phyloP scores from a whole-genome alignment of 306 rosid genomes.

The Canavalia ensiformis region DNA sequence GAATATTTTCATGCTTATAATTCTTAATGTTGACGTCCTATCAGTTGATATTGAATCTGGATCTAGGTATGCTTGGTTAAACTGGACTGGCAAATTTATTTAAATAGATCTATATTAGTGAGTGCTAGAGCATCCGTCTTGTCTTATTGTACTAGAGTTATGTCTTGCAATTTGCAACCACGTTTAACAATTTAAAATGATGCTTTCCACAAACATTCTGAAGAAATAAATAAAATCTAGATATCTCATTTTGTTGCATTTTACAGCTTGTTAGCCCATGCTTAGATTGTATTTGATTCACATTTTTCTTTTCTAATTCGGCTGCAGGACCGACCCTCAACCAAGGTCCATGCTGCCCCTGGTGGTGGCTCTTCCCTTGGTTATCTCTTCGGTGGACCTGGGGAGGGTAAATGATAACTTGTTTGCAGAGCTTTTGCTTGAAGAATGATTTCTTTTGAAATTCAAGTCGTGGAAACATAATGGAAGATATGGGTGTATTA shows the following conservation, averaged over 20 bases:
- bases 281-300: slow-evolving; percentile 25
- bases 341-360: slow-evolving; percentile 97
- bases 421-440: slow-evolving; percentile 55
- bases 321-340: slow-evolving; percentile 95
- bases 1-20: not conserved
- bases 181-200: not conserved
- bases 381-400: slow-evolving; percentile 85
- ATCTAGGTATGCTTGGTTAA: not conserved
- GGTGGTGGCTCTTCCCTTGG: slow-evolving; percentile 98
- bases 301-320: slow-evolving; percentile 23
- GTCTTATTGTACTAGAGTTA: not conserved
- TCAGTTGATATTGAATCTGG: slow-evolving; percentile 4
- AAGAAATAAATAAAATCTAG: slow-evolving; percentile 33
- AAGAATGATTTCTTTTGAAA: slow-evolving; percentile 52
- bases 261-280: not conserved
- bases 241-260: slow-evolving; percentile 8
- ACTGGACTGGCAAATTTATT: not conserved
- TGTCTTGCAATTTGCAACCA: slow-evolving; percentile 19
- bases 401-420: slow-evolving; percentile 68
- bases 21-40: not conserved
- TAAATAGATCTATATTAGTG: not conserved
- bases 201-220: not conserved
- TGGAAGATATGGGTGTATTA: slow-evolving; percentile 70
- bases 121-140: not conserved
- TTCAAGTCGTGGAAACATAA: slow-evolving; percentile 49